phyloP scores from a whole-genome alignment of 768 basidiomycete species.

The Lentinus brumalis region DNA sequence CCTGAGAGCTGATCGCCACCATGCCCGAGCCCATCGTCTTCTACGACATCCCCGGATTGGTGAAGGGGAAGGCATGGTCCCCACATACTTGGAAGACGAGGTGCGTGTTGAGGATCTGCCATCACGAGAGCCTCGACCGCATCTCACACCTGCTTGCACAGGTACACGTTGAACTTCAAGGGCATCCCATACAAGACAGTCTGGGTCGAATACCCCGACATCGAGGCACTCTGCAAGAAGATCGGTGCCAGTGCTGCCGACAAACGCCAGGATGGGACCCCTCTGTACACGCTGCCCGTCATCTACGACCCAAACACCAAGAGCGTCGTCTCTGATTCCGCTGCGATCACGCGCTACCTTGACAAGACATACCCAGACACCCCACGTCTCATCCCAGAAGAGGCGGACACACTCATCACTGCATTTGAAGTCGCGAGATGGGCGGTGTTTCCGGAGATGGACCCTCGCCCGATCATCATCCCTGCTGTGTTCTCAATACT shows the following conservation, averaged over 20 bases:
- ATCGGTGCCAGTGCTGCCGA: constrained; percentile 39
- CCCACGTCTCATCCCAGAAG: constrained; percentile 35
- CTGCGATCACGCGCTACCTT: constrained; percentile 31
- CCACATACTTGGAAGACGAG: constrained; percentile 31
- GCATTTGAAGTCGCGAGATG: constrained; percentile 25
- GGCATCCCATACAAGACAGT: constrained; percentile 45
- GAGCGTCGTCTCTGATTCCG: constrained; percentile 27
- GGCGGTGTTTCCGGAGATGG: not conserved
- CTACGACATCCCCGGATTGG: constrained; percentile 24
- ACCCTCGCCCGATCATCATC: constrained; percentile 14
- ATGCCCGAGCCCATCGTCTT: constrained; percentile 18
- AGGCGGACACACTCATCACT: constrained; percentile 29
- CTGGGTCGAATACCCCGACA: constrained; percentile 55
- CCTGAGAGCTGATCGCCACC: too few relatives aligned
- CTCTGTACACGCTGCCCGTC: constrained; percentile 29
- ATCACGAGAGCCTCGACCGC: too few relatives aligned
- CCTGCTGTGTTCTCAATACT: constrained; percentile 12
- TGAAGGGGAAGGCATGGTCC: constrained; percentile 16
- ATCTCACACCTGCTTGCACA: not conserved
- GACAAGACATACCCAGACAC: constrained; percentile 33
- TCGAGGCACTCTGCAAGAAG: constrained; percentile 38
- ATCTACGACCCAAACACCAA: constrained; percentile 32
- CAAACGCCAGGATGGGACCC: constrained; percentile 25
- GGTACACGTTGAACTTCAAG: constrained; percentile 42
- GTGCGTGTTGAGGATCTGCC: constrained; percentile 1